Evolutionary conservation across 768 basidiomycete genomes (phyloP).

Genomic region (Suillus hirtellus): DNA sequence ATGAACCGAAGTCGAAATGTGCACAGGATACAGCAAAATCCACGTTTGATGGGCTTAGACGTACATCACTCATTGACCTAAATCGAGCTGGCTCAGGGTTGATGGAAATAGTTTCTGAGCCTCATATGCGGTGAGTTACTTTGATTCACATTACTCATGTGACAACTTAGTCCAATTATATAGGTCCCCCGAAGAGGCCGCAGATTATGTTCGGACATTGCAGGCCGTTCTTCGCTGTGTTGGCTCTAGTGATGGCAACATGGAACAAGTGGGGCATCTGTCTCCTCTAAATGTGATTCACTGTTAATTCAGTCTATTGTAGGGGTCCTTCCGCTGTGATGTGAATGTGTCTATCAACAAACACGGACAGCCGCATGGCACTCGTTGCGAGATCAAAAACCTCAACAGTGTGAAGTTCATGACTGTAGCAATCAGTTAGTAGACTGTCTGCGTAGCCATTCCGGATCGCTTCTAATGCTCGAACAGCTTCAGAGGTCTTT

Average conservation of each 20-base stretch:
- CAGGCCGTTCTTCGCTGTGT: constrained; percentile 81
- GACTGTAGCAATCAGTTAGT: constrained; percentile 79
- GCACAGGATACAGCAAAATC: constrained; percentile 92
- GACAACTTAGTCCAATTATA: background rate
- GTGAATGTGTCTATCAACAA: constrained; percentile 92
- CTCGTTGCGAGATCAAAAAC: constrained; percentile 96
- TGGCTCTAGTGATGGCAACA: constrained; percentile 91
- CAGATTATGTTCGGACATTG: constrained; percentile 78
- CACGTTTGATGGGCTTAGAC: constrained; percentile 51
- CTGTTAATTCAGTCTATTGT: constrained; percentile 12
- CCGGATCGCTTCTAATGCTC: background rate
- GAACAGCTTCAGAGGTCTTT: constrained; percentile 77
- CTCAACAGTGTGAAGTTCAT: constrained; percentile 89
- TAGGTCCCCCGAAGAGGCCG: constrained; percentile 87
- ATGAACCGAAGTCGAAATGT: background rate
- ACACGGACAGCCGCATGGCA: constrained; percentile 62
- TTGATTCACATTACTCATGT: background rate
- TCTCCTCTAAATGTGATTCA: background rate
- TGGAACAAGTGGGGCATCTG: constrained; percentile 77
- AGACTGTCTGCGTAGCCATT: background rate
- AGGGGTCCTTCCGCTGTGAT: constrained; percentile 95
- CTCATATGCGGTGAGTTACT: constrained; percentile 68
- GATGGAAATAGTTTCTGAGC: constrained; percentile 95
- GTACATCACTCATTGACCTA: constrained; percentile 71
- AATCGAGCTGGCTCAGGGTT: constrained; percentile 88